phyloP scores from a whole-genome alignment of 2,329 filamentous ascomycete species.

The Exophiala spinifera region DNA sequence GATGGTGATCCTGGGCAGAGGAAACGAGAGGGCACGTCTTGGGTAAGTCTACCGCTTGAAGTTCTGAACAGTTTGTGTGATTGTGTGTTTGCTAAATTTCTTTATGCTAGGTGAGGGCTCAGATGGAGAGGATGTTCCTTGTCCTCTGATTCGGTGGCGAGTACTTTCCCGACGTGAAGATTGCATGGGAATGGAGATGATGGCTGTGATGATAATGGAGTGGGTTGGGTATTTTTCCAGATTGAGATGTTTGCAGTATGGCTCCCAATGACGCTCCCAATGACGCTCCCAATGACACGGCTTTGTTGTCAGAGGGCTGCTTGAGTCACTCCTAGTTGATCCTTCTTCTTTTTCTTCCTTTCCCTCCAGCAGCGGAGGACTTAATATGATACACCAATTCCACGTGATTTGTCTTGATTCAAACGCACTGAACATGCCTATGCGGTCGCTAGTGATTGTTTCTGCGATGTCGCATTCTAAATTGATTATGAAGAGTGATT shows the following conservation, averaged over 20 bases:
- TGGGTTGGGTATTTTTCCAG: neutral
- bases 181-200: neutral
- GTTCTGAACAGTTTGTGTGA: neutral
- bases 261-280: neutral
- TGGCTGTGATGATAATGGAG: neutral
- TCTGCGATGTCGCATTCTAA: no score
- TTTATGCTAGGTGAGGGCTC: conserved; percentile 1
- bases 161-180: neutral
- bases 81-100: neutral
- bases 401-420: neutral
- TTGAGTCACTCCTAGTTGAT: neutral
- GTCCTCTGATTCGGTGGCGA: neutral
- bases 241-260: no score
- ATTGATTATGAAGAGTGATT: no score
- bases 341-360: neutral
- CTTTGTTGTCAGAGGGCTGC: neutral
- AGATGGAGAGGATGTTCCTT: neutral
- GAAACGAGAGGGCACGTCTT: neutral
- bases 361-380: neutral
- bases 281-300: neutral
- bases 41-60: neutral
- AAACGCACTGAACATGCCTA: no score
- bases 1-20: neutral
- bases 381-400: neutral
- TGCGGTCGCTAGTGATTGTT: no score